Base-by-base conservation (phyloP, 176 grass and related monocot species). In the Cenchrus fungigraminus region DNA sequence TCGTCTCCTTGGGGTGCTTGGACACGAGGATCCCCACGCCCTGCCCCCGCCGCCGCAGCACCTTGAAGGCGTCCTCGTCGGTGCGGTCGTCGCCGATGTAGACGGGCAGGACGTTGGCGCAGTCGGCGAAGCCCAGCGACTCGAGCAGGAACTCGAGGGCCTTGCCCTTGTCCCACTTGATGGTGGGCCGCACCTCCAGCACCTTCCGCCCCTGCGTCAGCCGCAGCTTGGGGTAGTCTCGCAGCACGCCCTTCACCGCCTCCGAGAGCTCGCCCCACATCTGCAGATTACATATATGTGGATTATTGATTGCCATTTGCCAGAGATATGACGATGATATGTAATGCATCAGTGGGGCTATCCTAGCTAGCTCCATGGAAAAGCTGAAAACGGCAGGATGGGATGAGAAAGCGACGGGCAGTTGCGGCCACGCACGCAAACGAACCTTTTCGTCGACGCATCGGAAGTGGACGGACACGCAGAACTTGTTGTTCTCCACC, bases 81-180 rank as follows among this genome's bases (percentile, higher is more conserved):
- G 95, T 97, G 68, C 90, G 92, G 86, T 97, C 95, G 87, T 97
- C 95, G 65, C 95, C 95, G 25, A 97, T 97, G 82, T 97, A 97
- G 1, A 97, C 88, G 2, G 92, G 95, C 5, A 95, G 85, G 8
- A 95, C 95, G 5, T 88, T 76, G 73, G 17, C 64, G 87, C 88
- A 79, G 80, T 93, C 86, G 6, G 90, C 90, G 62, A 86, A 93
- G 53, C 93, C 93, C 15, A 97, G 95, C 5, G 92, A 94, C 58
- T 97, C 90, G n/a, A 97, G 86, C 28, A 97, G 83, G 95, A 97
- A 97, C 92, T 94, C 95, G 6, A 97, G 82, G 3, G 95, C 95
- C 90, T 94, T 97, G 60, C 95, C 95, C 88, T 97, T 97, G 77
- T 97, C 92, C 95, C 95, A 97, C 72, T 97, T 94, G 83, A 97